Conservation (phyloP, 768 basidiomycete genomes). For the Mycena venus region DNA sequence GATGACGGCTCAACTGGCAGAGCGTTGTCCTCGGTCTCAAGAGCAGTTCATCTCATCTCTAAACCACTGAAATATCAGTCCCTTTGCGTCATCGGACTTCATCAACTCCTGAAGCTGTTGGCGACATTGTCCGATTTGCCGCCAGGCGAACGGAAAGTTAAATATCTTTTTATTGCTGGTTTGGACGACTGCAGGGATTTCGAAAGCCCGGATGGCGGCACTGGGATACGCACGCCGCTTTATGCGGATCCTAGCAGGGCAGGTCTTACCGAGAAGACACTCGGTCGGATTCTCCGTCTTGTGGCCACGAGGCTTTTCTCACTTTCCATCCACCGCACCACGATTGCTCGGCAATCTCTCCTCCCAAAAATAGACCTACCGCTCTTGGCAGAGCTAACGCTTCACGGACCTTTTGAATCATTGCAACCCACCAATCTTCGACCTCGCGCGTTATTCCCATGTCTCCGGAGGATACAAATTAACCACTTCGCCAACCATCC, state of each 20-base stretch:
- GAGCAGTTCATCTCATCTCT: neutral
- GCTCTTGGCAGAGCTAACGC: constrained; percentile 3
- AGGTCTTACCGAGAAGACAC: neutral
- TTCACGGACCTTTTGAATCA: constrained; percentile 10
- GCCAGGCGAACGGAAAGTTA: neutral
- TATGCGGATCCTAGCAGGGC: neutral
- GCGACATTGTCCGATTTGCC: neutral
- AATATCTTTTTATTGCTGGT: constrained; percentile 10
- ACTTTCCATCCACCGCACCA: constrained; percentile 11
- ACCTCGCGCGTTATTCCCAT: neutral
- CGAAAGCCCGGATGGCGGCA: neutral
- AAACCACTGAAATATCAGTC: constrained; percentile 25
- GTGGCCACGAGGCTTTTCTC: neutral
- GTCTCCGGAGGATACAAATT: constrained; percentile 14
- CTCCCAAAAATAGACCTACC: constrained; percentile 8
- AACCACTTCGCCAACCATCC: neutral
- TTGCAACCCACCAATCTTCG: neutral
- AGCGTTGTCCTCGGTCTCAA: constrained; percentile 1
- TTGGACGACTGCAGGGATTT: neutral
- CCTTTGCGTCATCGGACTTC: neutral
- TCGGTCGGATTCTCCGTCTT: neutral
- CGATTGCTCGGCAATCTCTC: neutral
- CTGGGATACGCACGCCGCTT: neutral
- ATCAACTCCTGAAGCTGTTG: neutral
- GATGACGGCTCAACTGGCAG: constrained; percentile 13